Evolutionary conservation across 1,139 yeast genomes (phyloP).

Genomic region (Kurtzmaniella natalensis): DNA sequence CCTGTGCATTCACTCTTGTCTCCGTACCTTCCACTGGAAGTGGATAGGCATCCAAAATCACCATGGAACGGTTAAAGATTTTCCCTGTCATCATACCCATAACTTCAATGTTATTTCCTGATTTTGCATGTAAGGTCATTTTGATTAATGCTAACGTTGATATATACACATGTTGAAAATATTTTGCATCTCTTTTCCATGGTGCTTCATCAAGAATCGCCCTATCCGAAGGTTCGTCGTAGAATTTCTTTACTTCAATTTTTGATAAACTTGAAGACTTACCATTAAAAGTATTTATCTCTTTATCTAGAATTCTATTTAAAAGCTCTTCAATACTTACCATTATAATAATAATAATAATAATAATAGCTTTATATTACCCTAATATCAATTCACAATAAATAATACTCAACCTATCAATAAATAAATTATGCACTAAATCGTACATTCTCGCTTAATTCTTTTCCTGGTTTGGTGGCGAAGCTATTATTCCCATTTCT

Average conservation of each 20-base stretch:
- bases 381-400: too few relatives aligned
- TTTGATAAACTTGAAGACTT: background rate
- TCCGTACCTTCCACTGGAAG: constrained; percentile 96
- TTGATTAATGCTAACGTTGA: constrained; percentile 75
- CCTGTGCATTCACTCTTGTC: constrained; percentile 90
- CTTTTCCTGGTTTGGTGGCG: too few relatives aligned
- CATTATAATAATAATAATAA: too few relatives aligned
- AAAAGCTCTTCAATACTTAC: too few relatives aligned
- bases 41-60: constrained; percentile 79
- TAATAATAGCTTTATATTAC: too few relatives aligned
- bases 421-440: too few relatives aligned
- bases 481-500: too few relatives aligned
- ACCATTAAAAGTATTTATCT: background rate
- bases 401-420: too few relatives aligned
- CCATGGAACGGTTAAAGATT: constrained; percentile 51
- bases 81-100: constrained; percentile 95
- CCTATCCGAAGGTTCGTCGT: constrained; percentile 1
- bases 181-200: constrained; percentile 48
- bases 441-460: too few relatives aligned
- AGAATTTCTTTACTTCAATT: constrained; percentile 1
- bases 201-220: constrained; percentile 22
- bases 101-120: constrained; percentile 87
- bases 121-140: constrained; percentile 77
- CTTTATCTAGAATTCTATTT: too few relatives aligned
- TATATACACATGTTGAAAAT: constrained; percentile 62